Percentiles rank a stretch among this genome's conserved stretches.
phyloP scores from a whole-genome alignment of 352 stramenopile genomes.

The Globisporangium sylvaticum region DNA sequence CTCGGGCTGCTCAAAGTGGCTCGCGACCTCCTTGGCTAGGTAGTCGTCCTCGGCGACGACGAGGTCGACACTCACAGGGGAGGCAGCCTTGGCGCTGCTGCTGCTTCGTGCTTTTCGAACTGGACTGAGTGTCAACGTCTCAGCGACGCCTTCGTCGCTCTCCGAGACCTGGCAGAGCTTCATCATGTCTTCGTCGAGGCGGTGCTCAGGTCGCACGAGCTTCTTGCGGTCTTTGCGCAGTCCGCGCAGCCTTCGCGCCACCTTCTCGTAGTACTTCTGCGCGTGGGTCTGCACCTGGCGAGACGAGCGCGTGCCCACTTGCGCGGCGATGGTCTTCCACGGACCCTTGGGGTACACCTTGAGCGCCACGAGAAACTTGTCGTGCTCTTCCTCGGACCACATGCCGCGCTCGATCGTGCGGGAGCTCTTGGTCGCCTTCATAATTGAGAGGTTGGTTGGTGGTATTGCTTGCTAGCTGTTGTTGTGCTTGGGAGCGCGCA shows the following conservation, averaged over 20 bases:
- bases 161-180: slow-evolving; percentile 15
- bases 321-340: slow-evolving; percentile 25
- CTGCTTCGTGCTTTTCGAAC: not conserved
- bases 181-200: slow-evolving; percentile 43
- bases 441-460: not conserved
- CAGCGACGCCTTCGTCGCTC: not conserved
- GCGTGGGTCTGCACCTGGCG: slow-evolving; percentile 61
- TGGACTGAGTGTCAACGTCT: not conserved
- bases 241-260: slow-evolving; percentile 50
- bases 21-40: not conserved
- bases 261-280: slow-evolving; percentile 72
- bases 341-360: slow-evolving; percentile 25
- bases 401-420: slow-evolving; percentile 12
- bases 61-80: not conserved
- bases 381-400: slow-evolving; percentile 36
- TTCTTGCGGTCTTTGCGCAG: slow-evolving; percentile 61
- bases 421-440: not conserved
- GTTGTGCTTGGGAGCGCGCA: not conserved
- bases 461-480: not conserved
- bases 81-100: not conserved
- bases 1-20: not conserved
- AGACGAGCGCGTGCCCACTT: slow-evolving; percentile 34
- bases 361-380: slow-evolving; percentile 26
- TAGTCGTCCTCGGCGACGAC: not conserved
- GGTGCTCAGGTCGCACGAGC: slow-evolving; percentile 46